Percentiles rank a stretch among this genome's conserved stretches.
Evolutionary conservation across 164 flowering plant species (phyloP).

Genomic region (Sextonia rubra): DNA sequence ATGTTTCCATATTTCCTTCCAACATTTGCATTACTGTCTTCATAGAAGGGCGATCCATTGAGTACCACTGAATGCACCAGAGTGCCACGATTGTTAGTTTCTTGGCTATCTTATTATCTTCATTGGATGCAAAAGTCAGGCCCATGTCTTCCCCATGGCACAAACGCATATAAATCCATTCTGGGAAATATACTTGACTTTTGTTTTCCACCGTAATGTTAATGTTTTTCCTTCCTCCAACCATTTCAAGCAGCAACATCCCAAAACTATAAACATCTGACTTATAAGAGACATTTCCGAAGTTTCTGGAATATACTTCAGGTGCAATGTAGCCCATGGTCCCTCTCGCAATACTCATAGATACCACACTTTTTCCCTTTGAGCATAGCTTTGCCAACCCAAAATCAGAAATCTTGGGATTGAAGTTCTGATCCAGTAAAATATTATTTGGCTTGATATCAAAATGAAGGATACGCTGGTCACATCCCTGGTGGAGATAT

Average conservation of each 20-base stretch:
- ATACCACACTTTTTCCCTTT: neutral
- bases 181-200: slow-evolving; percentile 9
- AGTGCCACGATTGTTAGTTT: slow-evolving; percentile 1
- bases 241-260: slow-evolving; percentile 13
- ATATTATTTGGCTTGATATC: no score
- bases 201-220: neutral
- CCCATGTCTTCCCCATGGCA: neutral
- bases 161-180: slow-evolving; percentile 7
- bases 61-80: slow-evolving; percentile 10
- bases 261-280: no score
- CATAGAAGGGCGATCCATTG: slow-evolving; percentile 4
- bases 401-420: no score
- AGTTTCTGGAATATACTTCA: no score
- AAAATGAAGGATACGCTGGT: no score
- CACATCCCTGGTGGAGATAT: no score
- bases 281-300: no score
- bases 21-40: slow-evolving; percentile 5
- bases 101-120: neutral
- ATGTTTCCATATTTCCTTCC: neutral
- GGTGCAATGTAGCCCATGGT: no score
- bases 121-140: neutral
- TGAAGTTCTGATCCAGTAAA: slow-evolving; percentile 1
- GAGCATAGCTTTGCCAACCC: no score
- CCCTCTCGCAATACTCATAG: neutral
- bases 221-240: slow-evolving; percentile 6